Evolutionary conservation across 1,139 yeast genomes (phyloP).

Genomic region (Eremothecium sinecaudum): DNA sequence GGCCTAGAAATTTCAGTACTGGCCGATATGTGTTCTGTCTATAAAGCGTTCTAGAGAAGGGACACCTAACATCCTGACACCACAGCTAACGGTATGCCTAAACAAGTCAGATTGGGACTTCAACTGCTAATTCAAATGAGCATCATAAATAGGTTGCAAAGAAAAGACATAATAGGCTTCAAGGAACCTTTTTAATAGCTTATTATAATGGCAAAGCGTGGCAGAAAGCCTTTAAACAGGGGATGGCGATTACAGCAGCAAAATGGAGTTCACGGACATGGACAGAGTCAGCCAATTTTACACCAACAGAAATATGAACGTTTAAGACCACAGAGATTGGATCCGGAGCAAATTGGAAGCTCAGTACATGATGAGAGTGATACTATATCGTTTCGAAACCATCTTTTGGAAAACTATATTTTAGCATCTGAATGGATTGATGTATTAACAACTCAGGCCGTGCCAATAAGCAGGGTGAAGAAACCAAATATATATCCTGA

Average conservation of each 20-base stretch:
- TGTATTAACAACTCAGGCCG: constrained; percentile 19
- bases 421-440: constrained; percentile 19
- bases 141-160: no score
- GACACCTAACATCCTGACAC: no score
- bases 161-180: no score
- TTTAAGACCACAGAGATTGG: constrained; percentile 19
- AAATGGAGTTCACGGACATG: constrained; percentile 1
- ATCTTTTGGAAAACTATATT: constrained; percentile 22
- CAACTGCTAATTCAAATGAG: no score
- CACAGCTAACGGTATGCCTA: no score
- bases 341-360: constrained; percentile 23
- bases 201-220: constrained; percentile 5
- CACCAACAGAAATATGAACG: constrained; percentile 14
- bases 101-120: no score
- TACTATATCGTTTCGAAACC: constrained; percentile 25
- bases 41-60: no score
- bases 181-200: no score
- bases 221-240: constrained; percentile 4
- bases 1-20: no score
- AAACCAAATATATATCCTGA: constrained; percentile 17
- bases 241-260: constrained; percentile 5
- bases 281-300: constrained; percentile 7
- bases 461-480: constrained; percentile 18
- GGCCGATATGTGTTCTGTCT: no score
- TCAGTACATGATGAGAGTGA: constrained; percentile 30